Conservation (phyloP, 345 rosid genomes). For the Corchorus capsularis region DNA sequence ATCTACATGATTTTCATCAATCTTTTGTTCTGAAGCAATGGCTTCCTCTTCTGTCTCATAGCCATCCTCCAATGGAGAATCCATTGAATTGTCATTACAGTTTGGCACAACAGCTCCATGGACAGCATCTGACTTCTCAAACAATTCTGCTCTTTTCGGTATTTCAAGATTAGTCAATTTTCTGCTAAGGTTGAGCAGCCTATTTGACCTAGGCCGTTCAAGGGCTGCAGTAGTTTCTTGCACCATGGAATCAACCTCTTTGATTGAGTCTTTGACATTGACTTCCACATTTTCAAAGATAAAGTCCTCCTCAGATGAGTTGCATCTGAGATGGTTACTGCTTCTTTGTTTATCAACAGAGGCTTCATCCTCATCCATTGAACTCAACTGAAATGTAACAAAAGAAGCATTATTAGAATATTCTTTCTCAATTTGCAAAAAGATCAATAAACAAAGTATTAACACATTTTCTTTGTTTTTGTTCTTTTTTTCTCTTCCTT, state of each 20-base stretch:
- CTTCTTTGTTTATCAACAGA: conserved; percentile 40
- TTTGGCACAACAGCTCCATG: conserved; percentile 24
- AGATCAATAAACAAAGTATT: neutral
- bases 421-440: neutral
- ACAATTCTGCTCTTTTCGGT: conserved; percentile 40
- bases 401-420: conserved; percentile 21
- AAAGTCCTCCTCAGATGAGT: conserved; percentile 64
- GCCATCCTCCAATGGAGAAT: conserved; percentile 31
- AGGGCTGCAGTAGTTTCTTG: conserved; percentile 31
- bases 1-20: conserved; percentile 32
- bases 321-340: conserved; percentile 51
- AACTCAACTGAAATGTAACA: conserved; percentile 55
- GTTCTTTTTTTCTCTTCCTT: conserved; percentile 20
- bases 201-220: conserved; percentile 20
- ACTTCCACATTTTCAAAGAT: conserved; percentile 36
- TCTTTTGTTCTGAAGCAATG: conserved; percentile 28
- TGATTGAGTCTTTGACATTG: conserved; percentile 24
- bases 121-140: conserved; percentile 23
- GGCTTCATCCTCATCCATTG: conserved; percentile 60
- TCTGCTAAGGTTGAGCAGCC: conserved; percentile 26
- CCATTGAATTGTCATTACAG: conserved; percentile 16
- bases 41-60: conserved; percentile 42
- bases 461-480: neutral
- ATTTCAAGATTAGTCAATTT: conserved; percentile 49
- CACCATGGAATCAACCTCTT: conserved; percentile 30